phyloP scores from a whole-genome alignment of 345 rosid genomes.

The Lagerstroemia speciosa region DNA sequence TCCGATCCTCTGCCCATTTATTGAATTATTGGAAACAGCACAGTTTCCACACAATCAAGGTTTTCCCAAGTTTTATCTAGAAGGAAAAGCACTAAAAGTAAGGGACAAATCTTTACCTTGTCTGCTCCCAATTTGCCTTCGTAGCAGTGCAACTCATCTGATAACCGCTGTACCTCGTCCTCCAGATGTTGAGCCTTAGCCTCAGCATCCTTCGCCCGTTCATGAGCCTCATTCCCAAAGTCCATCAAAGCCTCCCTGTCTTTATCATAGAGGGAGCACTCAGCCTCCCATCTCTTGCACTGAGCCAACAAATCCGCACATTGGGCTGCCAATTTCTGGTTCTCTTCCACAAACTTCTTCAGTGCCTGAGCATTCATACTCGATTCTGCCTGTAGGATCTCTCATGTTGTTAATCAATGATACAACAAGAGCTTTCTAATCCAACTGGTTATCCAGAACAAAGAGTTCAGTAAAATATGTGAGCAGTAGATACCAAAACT shows the following conservation, averaged over 20 bases:
- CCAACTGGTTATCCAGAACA: neutral
- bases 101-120: conserved; percentile 41
- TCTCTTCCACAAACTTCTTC: conserved; percentile 82
- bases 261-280: conserved; percentile 60
- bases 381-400: conserved; percentile 49
- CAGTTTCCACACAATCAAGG: neutral
- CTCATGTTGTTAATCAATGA: neutral
- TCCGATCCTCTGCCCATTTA: neutral
- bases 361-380: conserved; percentile 60
- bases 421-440: neutral
- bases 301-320: conserved; percentile 53
- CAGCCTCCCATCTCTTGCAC: conserved; percentile 70
- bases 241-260: conserved; percentile 89
- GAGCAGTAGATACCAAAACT: neutral
- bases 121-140: conserved; percentile 21
- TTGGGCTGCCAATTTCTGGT: conserved; percentile 62
- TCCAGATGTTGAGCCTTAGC: conserved; percentile 52
- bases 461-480: neutral
- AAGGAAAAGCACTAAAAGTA: neutral
- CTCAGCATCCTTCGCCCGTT: conserved; percentile 71
- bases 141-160: conserved; percentile 38
- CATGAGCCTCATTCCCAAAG: conserved; percentile 81
- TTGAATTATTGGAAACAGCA: neutral
- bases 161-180: conserved; percentile 32
- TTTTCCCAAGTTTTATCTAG: neutral